Conservation (phyloP, 352 stramenopile species). For the Globisporangium parvum region DNA sequence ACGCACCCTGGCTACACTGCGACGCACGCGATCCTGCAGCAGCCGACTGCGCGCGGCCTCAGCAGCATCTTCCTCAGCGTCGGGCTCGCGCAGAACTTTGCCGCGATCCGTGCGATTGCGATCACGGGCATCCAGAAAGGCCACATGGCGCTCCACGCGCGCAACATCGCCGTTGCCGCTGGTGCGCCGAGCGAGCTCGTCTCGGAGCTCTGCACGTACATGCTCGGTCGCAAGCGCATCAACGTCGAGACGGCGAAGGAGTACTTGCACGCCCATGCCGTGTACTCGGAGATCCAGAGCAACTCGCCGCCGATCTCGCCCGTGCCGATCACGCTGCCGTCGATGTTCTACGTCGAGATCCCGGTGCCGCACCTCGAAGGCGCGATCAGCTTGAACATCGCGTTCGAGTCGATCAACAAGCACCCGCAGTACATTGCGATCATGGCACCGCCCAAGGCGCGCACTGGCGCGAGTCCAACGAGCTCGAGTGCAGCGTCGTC, state of each 20-base stretch:
- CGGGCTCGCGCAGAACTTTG: constrained; percentile 84
- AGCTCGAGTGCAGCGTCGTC: constrained; percentile 17
- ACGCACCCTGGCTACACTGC: constrained; percentile 75
- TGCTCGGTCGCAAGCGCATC: constrained; percentile 72
- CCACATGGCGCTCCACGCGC: constrained; percentile 83
- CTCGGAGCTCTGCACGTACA: constrained; percentile 82
- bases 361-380: constrained; percentile 60
- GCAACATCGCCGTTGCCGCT: constrained; percentile 82
- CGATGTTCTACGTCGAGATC: constrained; percentile 86
- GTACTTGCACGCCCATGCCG: constrained; percentile 73
- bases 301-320: constrained; percentile 29
- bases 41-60: constrained; percentile 54
- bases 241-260: constrained; percentile 82
- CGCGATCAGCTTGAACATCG: constrained; percentile 77
- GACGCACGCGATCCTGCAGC: constrained; percentile 72
- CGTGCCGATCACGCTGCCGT: constrained; percentile 35
- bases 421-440: constrained; percentile 79
- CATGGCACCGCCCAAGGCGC: constrained; percentile 26
- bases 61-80: constrained; percentile 74
- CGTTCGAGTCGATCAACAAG: constrained; percentile 75
- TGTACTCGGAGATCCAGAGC: constrained; percentile 68
- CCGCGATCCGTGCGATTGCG: constrained; percentile 74
- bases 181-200: constrained; percentile 76
- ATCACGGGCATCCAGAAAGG: constrained; percentile 85
- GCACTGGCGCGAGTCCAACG: constrained; percentile 14